A percentile compares a stretch with the other conserved stretches of the same genome.
phyloP scores from a whole-genome alignment of 768 basidiomycete species.

The Trametes elegans region DNA sequence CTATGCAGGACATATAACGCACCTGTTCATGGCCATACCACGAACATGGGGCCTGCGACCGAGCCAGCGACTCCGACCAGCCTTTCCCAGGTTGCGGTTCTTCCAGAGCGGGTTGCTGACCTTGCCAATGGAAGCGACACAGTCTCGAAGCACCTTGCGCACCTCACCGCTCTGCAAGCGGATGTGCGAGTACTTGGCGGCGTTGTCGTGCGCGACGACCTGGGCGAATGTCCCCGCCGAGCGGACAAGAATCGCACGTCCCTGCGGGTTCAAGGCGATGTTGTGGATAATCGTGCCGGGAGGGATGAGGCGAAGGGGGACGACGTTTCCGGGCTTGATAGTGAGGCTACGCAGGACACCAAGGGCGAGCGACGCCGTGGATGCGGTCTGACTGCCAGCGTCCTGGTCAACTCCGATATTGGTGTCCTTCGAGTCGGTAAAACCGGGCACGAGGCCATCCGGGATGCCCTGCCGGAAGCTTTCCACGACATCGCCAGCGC shows the following conservation, averaged over 20 bases:
- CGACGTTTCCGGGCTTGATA: slow-evolving; percentile 88
- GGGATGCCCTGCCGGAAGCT: slow-evolving; percentile 85
- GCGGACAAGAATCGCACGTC: slow-evolving; percentile 80
- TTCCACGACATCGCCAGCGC: slow-evolving; percentile 85
- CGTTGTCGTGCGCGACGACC: slow-evolving; percentile 74
- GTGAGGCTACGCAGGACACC: slow-evolving; percentile 83
- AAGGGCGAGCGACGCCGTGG: slow-evolving; percentile 67
- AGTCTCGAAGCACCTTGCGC: slow-evolving; percentile 75
- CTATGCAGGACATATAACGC: slow-evolving; percentile 28
- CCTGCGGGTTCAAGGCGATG: slow-evolving; percentile 71
- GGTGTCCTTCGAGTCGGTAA: slow-evolving; percentile 28
- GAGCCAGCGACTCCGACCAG: slow-evolving; percentile 85
- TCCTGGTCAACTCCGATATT: slow-evolving; percentile 16
- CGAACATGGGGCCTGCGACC: slow-evolving; percentile 83
- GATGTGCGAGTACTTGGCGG: slow-evolving; percentile 74
- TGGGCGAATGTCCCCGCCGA: slow-evolving; percentile 87
- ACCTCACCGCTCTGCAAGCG: slow-evolving; percentile 92
- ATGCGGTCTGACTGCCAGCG: slow-evolving; percentile 30
- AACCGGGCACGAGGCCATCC: slow-evolving; percentile 60
- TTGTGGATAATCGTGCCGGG: slow-evolving; percentile 89
- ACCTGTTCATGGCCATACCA: slow-evolving; percentile 98
- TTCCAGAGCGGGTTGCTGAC: slow-evolving; percentile 93
- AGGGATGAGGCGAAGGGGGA: slow-evolving; percentile 89
- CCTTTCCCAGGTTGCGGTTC: slow-evolving; percentile 82
- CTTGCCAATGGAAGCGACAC: slow-evolving; percentile 85